Base-by-base conservation (phyloP, 2,329 filamentous ascomycete species). In the Calonectria hongkongensis region DNA sequence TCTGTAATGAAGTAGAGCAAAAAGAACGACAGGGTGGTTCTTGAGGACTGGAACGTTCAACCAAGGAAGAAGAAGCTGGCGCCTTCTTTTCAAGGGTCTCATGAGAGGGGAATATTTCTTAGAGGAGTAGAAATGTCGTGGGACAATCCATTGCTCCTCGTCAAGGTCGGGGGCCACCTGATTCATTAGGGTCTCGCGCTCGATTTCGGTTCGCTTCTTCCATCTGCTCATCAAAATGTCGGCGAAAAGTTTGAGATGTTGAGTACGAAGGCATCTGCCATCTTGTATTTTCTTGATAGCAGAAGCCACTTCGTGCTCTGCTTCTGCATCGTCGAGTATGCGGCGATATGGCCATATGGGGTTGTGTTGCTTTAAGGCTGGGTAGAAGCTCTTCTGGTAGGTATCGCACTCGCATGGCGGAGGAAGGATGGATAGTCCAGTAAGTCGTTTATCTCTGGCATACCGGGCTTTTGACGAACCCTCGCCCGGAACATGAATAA, bases 181-280 rank as follows among this genome's bases (percentile, higher is more conserved):
- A 36, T 33, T 66, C 36, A 66, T 27, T 6, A 66, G 28, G 33
- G 33, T 18, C 16, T 43, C 47, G 12, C 63, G 63, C 25, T 54
- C 30, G 5, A 9, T 25, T 30, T 30, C 33, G 10, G 16, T 56
- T 41, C 15, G 63, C 33, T 56, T 54, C 39, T 45, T 30, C 63
- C 63, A 66, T n/a, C 63, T 47, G 27, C 21, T 54, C 48, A 66
- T 48, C 48, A 66, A 28, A 39, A 66, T 21, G 25, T 66, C 47
- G n/a, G 47, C 48, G 18, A 43, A 54, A 6, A 13, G 10, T 4
- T 28, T 8, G 15, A 66, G 47, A 28, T 33, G 47, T 43, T 54
- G 45, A 51, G 25, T 33, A 12, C 56, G 39, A 12, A 21, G n/a
- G 18, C 8, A 18, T 30, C 48, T 41, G 0, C 10, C 12, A 45